These are phyloP conservation scores for Claviceps sp. DNA, from an alignment of 2,329 filamentous ascomycete species.

Conservation along the genomic window DNA sequence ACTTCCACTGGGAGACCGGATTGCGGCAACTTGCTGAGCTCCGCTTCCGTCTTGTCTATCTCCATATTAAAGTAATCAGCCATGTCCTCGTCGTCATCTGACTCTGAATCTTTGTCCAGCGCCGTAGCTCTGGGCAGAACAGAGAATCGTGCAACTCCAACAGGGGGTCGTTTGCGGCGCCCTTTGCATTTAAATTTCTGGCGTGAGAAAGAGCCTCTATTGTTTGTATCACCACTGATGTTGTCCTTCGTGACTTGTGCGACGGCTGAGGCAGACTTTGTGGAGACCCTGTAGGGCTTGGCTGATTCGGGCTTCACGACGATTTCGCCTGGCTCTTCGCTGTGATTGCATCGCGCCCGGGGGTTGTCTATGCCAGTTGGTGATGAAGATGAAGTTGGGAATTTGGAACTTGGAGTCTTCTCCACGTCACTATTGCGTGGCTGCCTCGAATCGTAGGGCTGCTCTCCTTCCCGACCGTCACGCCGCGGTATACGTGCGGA, in stretches of 20 bases:
- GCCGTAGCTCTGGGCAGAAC: conserved; percentile 24
- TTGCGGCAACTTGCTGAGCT: conserved; percentile 33
- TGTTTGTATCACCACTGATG: not conserved
- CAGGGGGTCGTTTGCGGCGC: conserved; percentile 15
- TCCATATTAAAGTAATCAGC: conserved; percentile 41
- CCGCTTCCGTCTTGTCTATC: conserved; percentile 36
- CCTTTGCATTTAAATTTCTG: conserved; percentile 6
- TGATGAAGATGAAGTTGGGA: no score
- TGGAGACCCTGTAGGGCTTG: not conserved
- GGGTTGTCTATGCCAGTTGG: conserved; percentile 19
- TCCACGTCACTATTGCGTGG: conserved; percentile 42
- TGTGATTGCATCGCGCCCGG: conserved; percentile 25
- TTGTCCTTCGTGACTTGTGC: not conserved
- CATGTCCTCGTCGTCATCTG: conserved; percentile 46
- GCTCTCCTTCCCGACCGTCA: conserved; percentile 19
- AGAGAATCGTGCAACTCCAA: conserved; percentile 24
- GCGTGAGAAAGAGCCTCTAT: not conserved
- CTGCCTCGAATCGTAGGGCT: conserved; percentile 28
- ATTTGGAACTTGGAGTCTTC: conserved; percentile 21
- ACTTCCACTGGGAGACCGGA: conserved; percentile 26
- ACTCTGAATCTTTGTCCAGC: conserved; percentile 26
- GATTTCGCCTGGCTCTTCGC: conserved; percentile 35
- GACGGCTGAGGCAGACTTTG: not conserved
- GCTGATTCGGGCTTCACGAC: conserved; percentile 25
- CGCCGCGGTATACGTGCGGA: conserved; percentile 24